Percentiles rank a stretch among this genome's conserved stretches.
Conservation (phyloP, 352 stramenopile genomes). For the Globisporangium rhizosaccharum region DNA sequence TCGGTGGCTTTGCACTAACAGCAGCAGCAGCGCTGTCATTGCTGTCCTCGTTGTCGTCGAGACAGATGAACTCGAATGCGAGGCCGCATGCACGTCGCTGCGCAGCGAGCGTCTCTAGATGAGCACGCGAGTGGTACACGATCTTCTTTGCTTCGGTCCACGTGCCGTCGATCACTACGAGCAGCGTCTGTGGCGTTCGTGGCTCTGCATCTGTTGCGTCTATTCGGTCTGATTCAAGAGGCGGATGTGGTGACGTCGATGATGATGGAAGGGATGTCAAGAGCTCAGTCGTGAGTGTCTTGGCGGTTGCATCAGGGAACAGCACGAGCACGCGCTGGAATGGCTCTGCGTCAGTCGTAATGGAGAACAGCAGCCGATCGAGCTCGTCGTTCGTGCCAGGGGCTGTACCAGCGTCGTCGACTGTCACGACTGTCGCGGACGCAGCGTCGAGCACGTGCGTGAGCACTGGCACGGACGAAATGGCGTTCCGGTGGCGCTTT, state of each 20-base stretch:
- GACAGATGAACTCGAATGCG: slow-evolving; percentile 43
- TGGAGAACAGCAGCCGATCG: slow-evolving; percentile 28
- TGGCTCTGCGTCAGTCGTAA: not conserved
- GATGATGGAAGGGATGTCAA: not conserved
- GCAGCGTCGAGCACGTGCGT: slow-evolving; percentile 33
- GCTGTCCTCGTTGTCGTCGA: slow-evolving; percentile 15
- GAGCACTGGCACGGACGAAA: slow-evolving; percentile 67
- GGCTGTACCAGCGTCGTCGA: slow-evolving; percentile 22
- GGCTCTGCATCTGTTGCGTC: no score
- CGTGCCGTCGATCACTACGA: slow-evolving; percentile 72
- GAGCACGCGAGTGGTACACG: slow-evolving; percentile 35
- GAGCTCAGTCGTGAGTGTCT: slow-evolving; percentile 16
- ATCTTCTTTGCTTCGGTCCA: slow-evolving; percentile 84
- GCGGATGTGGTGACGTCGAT: not conserved
- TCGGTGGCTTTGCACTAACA: not conserved
- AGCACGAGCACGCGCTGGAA: slow-evolving; percentile 31
- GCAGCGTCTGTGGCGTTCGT: slow-evolving; percentile 17
- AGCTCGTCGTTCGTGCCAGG: slow-evolving; percentile 18
- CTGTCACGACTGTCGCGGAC: slow-evolving; percentile 34
- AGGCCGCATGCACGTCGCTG: slow-evolving; percentile 18
- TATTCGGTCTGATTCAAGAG: not conserved
- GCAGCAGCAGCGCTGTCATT: not conserved
- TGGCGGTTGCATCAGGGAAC: slow-evolving; percentile 38
- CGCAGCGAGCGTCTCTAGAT: slow-evolving; percentile 30
- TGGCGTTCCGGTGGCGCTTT: slow-evolving; percentile 40